A percentile compares a stretch with the other conserved stretches of the same genome.
These are phyloP conservation scores for Tuber microsphaerosporum DNA, from an alignment of 495 filamentous ascomycete genomes.

Conservation along the genomic window DNA sequence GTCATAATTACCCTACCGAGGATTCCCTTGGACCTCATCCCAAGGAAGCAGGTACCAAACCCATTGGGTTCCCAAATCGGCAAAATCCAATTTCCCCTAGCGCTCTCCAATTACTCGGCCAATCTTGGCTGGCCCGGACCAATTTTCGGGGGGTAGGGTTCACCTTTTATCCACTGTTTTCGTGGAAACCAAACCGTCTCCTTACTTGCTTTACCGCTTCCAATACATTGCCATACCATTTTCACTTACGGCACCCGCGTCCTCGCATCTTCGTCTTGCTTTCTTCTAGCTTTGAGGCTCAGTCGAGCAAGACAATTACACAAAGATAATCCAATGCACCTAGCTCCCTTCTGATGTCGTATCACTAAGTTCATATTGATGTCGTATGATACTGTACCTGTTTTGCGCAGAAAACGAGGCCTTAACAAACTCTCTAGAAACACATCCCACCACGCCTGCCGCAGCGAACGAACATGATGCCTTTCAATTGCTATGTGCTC, in stretches of 20 bases:
- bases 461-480: neutral
- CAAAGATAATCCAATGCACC: neutral
- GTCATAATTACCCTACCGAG: neutral
- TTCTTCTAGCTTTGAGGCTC: neutral
- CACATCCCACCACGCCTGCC: neutral
- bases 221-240: neutral
- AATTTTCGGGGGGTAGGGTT: neutral
- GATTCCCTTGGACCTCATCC: neutral
- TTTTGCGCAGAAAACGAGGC: neutral
- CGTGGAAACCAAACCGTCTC: neutral
- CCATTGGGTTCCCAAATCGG: neutral
- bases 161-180: neutral
- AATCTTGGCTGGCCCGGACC: neutral
- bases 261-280: neutral
- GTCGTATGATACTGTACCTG: neutral
- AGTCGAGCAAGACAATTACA: neutral
- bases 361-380: neutral
- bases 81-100: neutral
- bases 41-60: neutral
- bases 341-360: neutral
- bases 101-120: neutral
- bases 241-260: neutral
- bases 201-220: neutral
- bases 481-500: neutral
- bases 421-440: neutral